phyloP scores from a whole-genome alignment of 345 rosid genomes.

The Moricandia arvensis region DNA sequence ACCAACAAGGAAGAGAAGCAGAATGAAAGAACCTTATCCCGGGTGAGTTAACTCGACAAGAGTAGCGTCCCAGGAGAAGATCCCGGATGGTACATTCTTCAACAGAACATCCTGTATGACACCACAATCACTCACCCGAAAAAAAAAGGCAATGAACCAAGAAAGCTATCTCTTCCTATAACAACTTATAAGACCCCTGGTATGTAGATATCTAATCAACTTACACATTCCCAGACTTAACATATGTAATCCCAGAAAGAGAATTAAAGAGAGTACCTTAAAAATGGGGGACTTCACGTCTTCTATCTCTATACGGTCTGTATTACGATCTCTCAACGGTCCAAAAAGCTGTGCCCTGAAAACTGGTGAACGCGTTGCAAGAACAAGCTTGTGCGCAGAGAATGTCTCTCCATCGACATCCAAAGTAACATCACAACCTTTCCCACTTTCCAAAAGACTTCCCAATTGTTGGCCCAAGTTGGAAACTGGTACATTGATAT shows the following conservation, averaged over 20 bases:
- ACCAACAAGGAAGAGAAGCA: slow-evolving; percentile 43
- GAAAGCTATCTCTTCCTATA: slow-evolving; percentile 48
- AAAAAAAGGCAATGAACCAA: slow-evolving; percentile 50
- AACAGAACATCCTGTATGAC: slow-evolving; percentile 60
- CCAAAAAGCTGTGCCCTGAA: slow-evolving; percentile 84
- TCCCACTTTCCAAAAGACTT: slow-evolving; percentile 56
- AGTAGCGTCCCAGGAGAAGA: slow-evolving; percentile 57
- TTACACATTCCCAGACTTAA: slow-evolving; percentile 11
- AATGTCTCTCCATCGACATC: slow-evolving; percentile 62
- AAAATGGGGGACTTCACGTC: slow-evolving; percentile 65
- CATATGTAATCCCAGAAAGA: slow-evolving; percentile 1
- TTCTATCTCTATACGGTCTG: slow-evolving; percentile 49
- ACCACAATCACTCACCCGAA: slow-evolving; percentile 67
- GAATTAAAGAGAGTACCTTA: slow-evolving; percentile 45
- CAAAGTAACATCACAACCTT: slow-evolving; percentile 57
- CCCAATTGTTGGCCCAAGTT: slow-evolving; percentile 59
- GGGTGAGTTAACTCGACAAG: slow-evolving; percentile 55
- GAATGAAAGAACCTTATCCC: slow-evolving; percentile 58
- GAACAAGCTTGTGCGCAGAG: slow-evolving; percentile 66
- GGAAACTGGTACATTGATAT: slow-evolving; percentile 58
- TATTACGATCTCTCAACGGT: slow-evolving; percentile 57
- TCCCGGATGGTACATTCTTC: slow-evolving; percentile 50
- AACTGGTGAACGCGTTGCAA: slow-evolving; percentile 73
- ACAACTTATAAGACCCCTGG: slow-evolving; percentile 23
- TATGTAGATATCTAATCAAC: slow-evolving; percentile 17